Base-by-base conservation (phyloP, 2,329 filamentous ascomycete species). In the Fusarium tricinctum region DNA sequence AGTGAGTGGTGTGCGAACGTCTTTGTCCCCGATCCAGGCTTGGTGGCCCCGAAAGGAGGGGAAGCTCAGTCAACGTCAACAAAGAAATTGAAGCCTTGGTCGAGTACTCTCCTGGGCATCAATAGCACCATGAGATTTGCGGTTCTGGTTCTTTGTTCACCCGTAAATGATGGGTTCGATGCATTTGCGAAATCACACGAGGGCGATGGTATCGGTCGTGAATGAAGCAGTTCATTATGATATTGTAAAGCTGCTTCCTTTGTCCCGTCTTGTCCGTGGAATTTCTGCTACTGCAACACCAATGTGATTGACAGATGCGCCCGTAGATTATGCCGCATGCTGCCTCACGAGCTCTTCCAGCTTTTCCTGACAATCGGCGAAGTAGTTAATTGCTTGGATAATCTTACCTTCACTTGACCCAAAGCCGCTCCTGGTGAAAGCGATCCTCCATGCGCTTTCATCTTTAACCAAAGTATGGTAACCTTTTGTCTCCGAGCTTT, bases 381-480 rank as follows among this genome's bases (percentile, higher is more conserved):
- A 88, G 54, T 86, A 87, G 67, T 87, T 86, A 48, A 89, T 83
- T 10, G 86, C 86, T 76, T 86, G 78, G 13, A 81, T 74, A 15
- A 86, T 78, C 73, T 87, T 88, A 28, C 78, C 81, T 71, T 86
- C 83, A 17, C 81, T 83, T 58, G 81, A 76, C 1, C 83, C 84
- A 7, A 78, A 78, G 1, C 76, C 78, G 47, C 81, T 84, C 51
- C 83, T 77, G 0, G 83, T 83, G 65, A 88, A 86, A 1, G 81
- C 83, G 35, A 86, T 75, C 45, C 82, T 81, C 80, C 84, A 88
- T 8, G 67, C 76, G n/a, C 78, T 77, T 69, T 86, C 82, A 49
- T 86, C 78, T 38, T 78, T 75, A 3, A 73, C 57, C 9, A 77
- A 43, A 10, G 47, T 47, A 19, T 49, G 26, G 46, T 73, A 77